phyloP scores from a whole-genome alignment of 1,284 basidiomycete species.

The Leccinum pachyderme region DNA sequence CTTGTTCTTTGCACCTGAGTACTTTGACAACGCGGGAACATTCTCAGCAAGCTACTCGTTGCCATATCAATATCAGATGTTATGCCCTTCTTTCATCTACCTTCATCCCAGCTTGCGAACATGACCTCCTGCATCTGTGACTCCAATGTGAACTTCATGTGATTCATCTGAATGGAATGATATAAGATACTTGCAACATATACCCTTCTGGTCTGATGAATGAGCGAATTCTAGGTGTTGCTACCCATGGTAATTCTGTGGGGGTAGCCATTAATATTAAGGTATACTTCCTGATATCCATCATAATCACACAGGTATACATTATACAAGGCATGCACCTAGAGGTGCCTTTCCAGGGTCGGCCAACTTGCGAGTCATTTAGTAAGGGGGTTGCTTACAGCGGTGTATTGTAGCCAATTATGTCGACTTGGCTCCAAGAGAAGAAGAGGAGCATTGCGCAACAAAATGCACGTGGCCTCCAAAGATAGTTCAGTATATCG shows the following conservation, averaged over 20 bases:
- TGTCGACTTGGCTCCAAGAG: neutral
- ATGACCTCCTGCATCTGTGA: neutral
- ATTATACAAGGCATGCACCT: neutral
- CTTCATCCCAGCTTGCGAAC: neutral
- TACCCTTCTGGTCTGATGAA: neutral
- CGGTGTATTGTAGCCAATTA: neutral
- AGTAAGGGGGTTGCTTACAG: neutral
- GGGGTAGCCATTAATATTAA: neutral
- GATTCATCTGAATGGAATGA: neutral
- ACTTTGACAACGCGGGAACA: neutral
- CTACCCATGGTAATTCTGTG: neutral
- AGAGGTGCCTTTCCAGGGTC: neutral
- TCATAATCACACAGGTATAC: neutral
- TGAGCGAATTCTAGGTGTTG: neutral
- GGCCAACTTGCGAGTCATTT: neutral
- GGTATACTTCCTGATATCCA: neutral
- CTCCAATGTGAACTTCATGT: neutral
- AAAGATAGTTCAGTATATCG: neutral
- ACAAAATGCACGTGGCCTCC: constrained; percentile 2
- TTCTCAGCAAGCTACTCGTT: neutral
- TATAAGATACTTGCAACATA: neutral
- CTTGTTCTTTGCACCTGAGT: neutral
- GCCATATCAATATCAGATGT: neutral
- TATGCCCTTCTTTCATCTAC: constrained; percentile 6
- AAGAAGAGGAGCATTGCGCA: neutral